A percentile compares a stretch with the other conserved stretches of the same genome.
Conservation (phyloP, 2,329 filamentous ascomycete genomes). For the Trichoderma hamatum region DNA sequence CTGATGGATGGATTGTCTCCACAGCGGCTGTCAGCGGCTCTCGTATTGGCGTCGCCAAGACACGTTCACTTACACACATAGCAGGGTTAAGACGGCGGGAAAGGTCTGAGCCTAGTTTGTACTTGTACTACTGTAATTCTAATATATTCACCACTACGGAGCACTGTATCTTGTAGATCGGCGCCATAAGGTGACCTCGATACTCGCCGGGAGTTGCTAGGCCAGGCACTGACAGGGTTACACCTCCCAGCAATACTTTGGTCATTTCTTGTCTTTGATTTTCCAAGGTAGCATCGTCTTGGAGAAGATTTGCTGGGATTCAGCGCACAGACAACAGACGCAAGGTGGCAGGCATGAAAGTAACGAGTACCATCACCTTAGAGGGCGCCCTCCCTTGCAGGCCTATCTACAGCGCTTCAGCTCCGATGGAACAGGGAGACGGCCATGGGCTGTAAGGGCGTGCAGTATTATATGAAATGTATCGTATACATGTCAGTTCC, state of each 20-base stretch:
- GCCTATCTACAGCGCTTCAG: neutral
- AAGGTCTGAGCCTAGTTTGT: neutral
- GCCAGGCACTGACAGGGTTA: neutral
- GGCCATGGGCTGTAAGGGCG: neutral
- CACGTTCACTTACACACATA: neutral
- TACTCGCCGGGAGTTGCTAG: neutral
- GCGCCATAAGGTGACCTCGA: neutral
- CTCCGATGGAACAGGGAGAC: neutral
- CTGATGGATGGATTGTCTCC: neutral
- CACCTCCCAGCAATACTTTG: neutral
- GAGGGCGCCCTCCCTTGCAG: neutral
- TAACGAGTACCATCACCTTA: too few species aligned
- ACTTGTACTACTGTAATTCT: neutral
- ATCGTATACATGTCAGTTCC: neutral
- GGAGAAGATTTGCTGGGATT: neutral
- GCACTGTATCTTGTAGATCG: neutral
- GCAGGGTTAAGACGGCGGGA: too few species aligned
- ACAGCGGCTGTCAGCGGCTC: constrained; percentile 27
- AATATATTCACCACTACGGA: too few species aligned
- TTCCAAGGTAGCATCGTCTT: too few species aligned
- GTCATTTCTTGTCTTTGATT: neutral
- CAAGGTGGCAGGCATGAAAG: too few species aligned
- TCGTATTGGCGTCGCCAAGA: neutral
- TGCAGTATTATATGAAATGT: neutral
- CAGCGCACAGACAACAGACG: neutral